Base-by-base conservation (phyloP, 1,284 basidiomycete genomes). In the Waitea zeae region DNA sequence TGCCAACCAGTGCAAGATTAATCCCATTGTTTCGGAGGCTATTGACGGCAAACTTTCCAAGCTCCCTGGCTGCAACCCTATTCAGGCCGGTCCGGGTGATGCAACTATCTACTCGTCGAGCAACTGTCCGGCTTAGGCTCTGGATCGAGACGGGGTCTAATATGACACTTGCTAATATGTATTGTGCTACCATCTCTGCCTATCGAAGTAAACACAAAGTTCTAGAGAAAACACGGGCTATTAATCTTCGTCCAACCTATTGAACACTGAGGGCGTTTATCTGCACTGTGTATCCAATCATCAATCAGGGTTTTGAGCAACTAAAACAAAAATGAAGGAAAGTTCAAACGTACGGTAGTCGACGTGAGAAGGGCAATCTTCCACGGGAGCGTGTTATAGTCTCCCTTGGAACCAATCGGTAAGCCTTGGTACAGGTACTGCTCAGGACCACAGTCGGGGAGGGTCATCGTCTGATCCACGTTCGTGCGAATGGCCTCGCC, bases 1-100 rank as follows among this genome's bases (percentile, higher is more conserved):
- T 11, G 51, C 48, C 12, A 43, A 46, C 17, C 26, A 41, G 5
- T 64, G 61, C 46, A 55, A 54, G 39, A 51, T 54, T 17, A 36
- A 44, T 6, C 44, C 57, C 2, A 44, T 50, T 12, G 49, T 62
- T 24, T 49, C 53, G 34, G 30, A 31, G 30, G 17, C 17, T 18
- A n/a, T 31, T 5, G 20, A 31, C 14, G 30, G 30, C 7, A 31
- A 15, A 19, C 17, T 31, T 15, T 5, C 13, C 12, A 31, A 31
- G 14, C 30, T 31, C 14, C 30, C 30, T 11, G 30, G 30, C 11
- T 31, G 30, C 30, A 31, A 31, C 30, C 30, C 30, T 15, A 4
- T 31, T 4, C 30, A 31, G 30, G n/a, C 12, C 12, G 30, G 30
- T 5, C 30, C 30, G 4, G 30, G 7, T 15, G 30, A 31, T 19